Conservation (phyloP, 2,329 filamentous ascomycete species). For the Diaporthe ilicicola region DNA sequence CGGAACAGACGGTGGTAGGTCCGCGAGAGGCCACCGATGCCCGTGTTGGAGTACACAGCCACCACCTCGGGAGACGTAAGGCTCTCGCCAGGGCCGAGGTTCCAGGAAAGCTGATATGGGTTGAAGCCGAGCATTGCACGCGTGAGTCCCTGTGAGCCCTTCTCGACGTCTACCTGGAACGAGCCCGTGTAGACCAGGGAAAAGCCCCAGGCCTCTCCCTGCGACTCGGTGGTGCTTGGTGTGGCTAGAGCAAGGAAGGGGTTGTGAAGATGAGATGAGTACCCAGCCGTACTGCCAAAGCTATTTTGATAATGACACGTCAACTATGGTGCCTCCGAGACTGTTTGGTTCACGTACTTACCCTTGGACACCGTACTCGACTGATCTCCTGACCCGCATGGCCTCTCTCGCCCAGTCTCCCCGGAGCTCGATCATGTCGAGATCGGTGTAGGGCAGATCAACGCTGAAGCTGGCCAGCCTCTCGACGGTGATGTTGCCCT, state of each 20-base stretch:
- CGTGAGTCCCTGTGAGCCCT: conserved; percentile 68
- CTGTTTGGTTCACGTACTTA: conserved; percentile 39
- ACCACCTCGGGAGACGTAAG: conserved; percentile 71
- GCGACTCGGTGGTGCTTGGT: conserved; percentile 65
- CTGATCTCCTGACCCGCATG: conserved; percentile 60
- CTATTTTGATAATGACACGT: conserved; percentile 42
- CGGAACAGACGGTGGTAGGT: conserved; percentile 69
- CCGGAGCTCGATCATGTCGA: conserved; percentile 68
- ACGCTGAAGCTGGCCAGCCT: conserved; percentile 68
- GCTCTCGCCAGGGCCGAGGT: conserved; percentile 61
- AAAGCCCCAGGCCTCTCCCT: conserved; percentile 71
- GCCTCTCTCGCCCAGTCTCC: conserved; percentile 72
- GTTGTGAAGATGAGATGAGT: conserved; percentile 71
- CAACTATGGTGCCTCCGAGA: not conserved
- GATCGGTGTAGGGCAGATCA: conserved; percentile 66
- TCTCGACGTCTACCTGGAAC: conserved; percentile 68
- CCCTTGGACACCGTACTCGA: conserved; percentile 66
- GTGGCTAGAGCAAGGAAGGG: conserved; percentile 68
- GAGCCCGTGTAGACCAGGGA: conserved; percentile 72
- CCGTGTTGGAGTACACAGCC: conserved; percentile 65
- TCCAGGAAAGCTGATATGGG: conserved; percentile 67
- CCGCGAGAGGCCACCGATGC: conserved; percentile 69
- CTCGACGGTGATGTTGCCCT: conserved; percentile 60
- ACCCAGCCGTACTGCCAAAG: conserved; percentile 69
- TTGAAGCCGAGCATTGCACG: conserved; percentile 69